phyloP scores from a whole-genome alignment of 257 asterid species.

The Rehmannia glutinosa region DNA sequence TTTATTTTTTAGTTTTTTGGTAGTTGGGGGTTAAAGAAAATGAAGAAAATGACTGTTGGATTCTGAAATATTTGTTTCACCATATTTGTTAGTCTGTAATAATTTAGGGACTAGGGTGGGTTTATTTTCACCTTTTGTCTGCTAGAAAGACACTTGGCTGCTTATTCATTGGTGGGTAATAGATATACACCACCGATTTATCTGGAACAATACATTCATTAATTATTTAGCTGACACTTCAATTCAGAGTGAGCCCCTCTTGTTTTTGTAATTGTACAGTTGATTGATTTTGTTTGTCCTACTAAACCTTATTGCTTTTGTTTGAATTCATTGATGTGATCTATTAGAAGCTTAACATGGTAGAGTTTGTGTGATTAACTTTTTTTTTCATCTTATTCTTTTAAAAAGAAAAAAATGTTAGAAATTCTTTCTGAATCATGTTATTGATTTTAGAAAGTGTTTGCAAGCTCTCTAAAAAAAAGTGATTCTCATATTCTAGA shows the following conservation, averaged over 20 bases:
- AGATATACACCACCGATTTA: too few species aligned
- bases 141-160: constrained; percentile 14
- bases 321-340: background rate
- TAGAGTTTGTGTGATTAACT: background rate
- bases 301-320: too few species aligned
- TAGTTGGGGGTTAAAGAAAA: constrained; percentile 1
- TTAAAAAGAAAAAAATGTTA: too few species aligned
- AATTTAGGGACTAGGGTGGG: constrained; percentile 2
- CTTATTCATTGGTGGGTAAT: background rate
- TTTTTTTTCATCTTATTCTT: too few species aligned
- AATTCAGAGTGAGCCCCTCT: constrained; percentile 10
- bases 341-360: constrained; percentile 4
- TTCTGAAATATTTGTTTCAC: constrained; percentile 1
- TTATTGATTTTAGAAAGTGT: too few species aligned
- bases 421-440: too few species aligned
- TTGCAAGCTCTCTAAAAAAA: too few species aligned
- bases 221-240: constrained; percentile 4
- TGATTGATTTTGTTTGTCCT: too few species aligned
- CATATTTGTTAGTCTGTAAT: constrained; percentile 8
- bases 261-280: background rate
- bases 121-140: background rate
- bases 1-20: background rate
- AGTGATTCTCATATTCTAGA: too few species aligned
- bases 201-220: background rate
- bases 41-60: background rate